phyloP scores from a whole-genome alignment of 768 basidiomycete genomes.

The Kwoniella heveanensis region DNA sequence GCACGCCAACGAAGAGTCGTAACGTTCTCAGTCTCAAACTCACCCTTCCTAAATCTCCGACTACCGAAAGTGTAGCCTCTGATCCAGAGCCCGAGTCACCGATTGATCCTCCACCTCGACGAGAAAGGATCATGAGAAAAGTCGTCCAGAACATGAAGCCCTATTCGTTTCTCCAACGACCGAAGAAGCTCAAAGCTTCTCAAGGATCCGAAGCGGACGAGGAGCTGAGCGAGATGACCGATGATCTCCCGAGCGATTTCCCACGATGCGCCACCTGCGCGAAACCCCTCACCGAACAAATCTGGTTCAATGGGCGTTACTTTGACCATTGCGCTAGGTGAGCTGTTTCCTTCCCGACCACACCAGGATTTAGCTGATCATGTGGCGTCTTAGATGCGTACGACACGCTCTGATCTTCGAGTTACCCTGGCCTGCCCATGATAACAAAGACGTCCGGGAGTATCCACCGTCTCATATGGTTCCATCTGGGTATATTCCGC shows the following conservation, averaged over 20 bases:
- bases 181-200: slow-evolving; percentile 13
- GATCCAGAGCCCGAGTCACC: slow-evolving; percentile 18
- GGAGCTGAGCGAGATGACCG: slow-evolving; percentile 20
- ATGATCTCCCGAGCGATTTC: slow-evolving; percentile 39
- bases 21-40: not conserved
- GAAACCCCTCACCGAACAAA: slow-evolving; percentile 36
- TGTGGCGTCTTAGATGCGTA: slow-evolving; percentile 31
- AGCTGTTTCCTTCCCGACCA: not conserved
- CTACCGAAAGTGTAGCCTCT: slow-evolving; percentile 10
- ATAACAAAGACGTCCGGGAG: slow-evolving; percentile 39
- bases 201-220: slow-evolving; percentile 16
- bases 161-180: slow-evolving; percentile 29
- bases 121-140: slow-evolving; percentile 26
- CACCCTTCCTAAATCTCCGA: slow-evolving; percentile 11
- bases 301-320: slow-evolving; percentile 43
- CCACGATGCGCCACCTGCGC: slow-evolving; percentile 46
- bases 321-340: slow-evolving; percentile 49
- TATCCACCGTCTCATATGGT: slow-evolving; percentile 50
- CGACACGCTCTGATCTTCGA: slow-evolving; percentile 46
- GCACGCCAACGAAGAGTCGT: slow-evolving; percentile 8
- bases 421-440: slow-evolving; percentile 48
- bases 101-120: slow-evolving; percentile 15
- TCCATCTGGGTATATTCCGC: slow-evolving; percentile 37
- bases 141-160: slow-evolving; percentile 34
- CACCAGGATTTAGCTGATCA: not conserved